A percentile compares a stretch with the other conserved stretches of the same genome.
Evolutionary conservation across 2,329 filamentous ascomycete species (phyloP).

Genomic region (Fusarium continuum): DNA sequence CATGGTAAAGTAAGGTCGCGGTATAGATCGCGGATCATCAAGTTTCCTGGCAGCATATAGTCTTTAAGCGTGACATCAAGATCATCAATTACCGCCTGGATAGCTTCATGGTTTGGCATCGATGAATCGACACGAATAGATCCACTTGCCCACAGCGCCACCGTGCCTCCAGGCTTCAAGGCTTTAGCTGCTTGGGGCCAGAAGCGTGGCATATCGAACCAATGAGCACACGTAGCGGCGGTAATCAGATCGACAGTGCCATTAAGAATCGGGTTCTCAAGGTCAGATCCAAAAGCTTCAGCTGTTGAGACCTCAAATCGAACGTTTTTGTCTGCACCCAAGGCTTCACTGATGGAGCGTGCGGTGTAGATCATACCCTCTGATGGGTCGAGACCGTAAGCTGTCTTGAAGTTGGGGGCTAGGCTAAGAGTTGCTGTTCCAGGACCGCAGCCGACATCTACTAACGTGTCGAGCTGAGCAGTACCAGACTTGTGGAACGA

Average conservation of each 20-base stretch:
- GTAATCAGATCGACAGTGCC: slow-evolving; percentile 2
- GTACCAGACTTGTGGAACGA: neutral
- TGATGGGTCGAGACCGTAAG: neutral
- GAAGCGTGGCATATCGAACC: neutral
- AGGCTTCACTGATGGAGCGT: neutral
- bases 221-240: neutral
- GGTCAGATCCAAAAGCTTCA: neutral
- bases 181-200: neutral
- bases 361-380: slow-evolving; percentile 7
- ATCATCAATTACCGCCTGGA: neutral
- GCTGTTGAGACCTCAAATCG: neutral
- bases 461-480: neutral
- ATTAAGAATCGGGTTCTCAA: neutral
- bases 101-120: neutral
- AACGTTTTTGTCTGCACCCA: neutral
- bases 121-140: neutral
- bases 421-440: neutral
- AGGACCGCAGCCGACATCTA: neutral
- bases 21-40: neutral
- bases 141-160: neutral
- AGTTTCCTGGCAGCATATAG: neutral
- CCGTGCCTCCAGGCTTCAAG: neutral
- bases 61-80: neutral
- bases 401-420: neutral
- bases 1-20: neutral